Conservation (phyloP, 371 early-diverging fungal species). For the Blyttiomyces sp. region DNA sequence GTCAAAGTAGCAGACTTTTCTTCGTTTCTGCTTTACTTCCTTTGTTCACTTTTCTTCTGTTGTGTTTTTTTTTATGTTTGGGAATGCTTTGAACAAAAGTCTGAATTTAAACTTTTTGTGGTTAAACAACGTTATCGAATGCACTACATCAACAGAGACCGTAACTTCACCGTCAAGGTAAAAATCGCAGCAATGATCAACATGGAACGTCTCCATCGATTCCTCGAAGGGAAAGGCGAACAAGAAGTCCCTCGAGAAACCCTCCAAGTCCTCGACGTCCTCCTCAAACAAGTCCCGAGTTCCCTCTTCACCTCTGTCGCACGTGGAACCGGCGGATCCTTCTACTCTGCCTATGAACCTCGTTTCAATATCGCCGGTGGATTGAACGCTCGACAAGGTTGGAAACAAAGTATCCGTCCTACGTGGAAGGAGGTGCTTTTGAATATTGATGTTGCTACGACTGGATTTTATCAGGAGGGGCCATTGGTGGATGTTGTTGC, state of each 20-base stretch:
- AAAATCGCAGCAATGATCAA: conserved; percentile 17
- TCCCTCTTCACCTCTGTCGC: conserved; percentile 21
- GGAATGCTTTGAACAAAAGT: no score
- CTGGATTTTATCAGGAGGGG: conserved; percentile 35
- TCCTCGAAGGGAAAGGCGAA: conserved; percentile 20
- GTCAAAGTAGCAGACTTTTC: neutral
- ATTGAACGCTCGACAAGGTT: conserved; percentile 30
- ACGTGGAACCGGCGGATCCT: conserved; percentile 17
- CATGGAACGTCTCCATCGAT: conserved; percentile 32
- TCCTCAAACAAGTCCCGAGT: conserved; percentile 22
- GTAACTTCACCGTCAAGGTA: conserved; percentile 17
- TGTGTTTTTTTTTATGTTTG: neutral
- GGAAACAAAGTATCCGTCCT: conserved; percentile 36
- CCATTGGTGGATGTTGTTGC: conserved; percentile 24
- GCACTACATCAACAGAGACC: neutral
- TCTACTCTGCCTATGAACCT: conserved; percentile 20
- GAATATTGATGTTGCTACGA: conserved; percentile 38
- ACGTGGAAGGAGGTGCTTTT: conserved; percentile 29
- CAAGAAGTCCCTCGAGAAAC: conserved; percentile 29
- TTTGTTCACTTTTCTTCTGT: neutral
- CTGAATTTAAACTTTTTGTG: neutral
- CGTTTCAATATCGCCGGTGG: conserved; percentile 25
- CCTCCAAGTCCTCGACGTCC: conserved; percentile 32
- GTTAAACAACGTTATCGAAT: no score
- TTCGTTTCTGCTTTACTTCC: neutral